Percentiles rank a stretch among this genome's conserved stretches.
phyloP scores from a whole-genome alignment of 177 flowering plant genomes.

The Tripterygium wilfordii region DNA sequence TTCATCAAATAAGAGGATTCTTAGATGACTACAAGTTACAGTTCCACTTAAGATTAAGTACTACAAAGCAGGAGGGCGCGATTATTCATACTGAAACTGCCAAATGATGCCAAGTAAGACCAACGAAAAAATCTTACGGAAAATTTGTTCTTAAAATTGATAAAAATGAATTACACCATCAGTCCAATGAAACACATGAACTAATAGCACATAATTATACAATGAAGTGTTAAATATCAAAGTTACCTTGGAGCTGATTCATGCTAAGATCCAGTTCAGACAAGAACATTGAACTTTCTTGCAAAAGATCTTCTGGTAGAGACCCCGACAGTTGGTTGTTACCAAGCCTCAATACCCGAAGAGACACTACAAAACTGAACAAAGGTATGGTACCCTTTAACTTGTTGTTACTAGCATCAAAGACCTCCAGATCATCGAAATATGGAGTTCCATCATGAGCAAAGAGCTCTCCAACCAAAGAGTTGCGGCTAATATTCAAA shows the following conservation, averaged over 20 bases:
- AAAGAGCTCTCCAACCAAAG: conserved; percentile 57
- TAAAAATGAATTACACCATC: too few relatives aligned
- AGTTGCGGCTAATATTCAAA: conserved; percentile 59
- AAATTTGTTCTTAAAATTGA: too few relatives aligned
- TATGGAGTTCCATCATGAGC: conserved; percentile 58
- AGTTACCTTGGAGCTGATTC: conserved; percentile 62
- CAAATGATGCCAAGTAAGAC: too few relatives aligned
- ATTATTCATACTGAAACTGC: too few relatives aligned
- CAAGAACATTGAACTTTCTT: conserved; percentile 59
- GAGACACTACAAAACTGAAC: conserved; percentile 53
- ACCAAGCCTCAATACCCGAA: conserved; percentile 48
- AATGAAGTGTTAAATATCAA: too few relatives aligned
- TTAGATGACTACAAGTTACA: too few relatives aligned
- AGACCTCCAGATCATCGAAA: conserved; percentile 62
- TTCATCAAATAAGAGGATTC: too few relatives aligned
- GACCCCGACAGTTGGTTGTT: conserved; percentile 51
- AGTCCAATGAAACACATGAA: too few relatives aligned
- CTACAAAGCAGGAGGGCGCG: too few relatives aligned
- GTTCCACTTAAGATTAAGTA: too few relatives aligned
- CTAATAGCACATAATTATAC: too few relatives aligned
- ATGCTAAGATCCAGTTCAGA: conserved; percentile 68
- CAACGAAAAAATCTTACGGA: too few relatives aligned
- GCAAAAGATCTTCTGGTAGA: conserved; percentile 53
- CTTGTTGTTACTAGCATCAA: conserved; percentile 68
- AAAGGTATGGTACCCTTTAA: conserved; percentile 49